Percentiles rank a stretch among this genome's conserved stretches.
Evolutionary conservation across 2,329 filamentous ascomycete genomes (phyloP).

Genomic region (Aspergillus caelatus): DNA sequence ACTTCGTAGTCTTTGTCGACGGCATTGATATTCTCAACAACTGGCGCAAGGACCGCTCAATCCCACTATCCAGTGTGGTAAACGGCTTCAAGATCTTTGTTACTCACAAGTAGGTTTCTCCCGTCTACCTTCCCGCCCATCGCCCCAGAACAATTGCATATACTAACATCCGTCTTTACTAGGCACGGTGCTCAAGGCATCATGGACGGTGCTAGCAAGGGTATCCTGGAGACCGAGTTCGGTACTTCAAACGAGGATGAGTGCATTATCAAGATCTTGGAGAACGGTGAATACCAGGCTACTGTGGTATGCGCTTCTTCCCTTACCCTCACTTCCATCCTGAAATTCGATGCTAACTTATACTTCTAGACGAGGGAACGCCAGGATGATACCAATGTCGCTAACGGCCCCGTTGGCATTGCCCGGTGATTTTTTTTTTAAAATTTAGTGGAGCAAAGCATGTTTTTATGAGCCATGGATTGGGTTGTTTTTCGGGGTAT

Average conservation of each 20-base stretch:
- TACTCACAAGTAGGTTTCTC: conserved; percentile 75
- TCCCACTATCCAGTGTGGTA: conserved; percentile 82
- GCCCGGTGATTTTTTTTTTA: conserved; percentile 4
- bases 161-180: background rate
- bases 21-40: conserved; percentile 66
- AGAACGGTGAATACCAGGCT: conserved; percentile 71
- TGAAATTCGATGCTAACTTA: background rate
- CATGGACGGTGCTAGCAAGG: conserved; percentile 74
- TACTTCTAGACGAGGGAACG: conserved; percentile 31
- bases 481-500: background rate
- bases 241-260: conserved; percentile 79
- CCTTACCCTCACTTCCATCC: too few relatives aligned
- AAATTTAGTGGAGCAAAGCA: background rate
- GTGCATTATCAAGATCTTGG: conserved; percentile 77
- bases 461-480: background rate
- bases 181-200: conserved; percentile 83
- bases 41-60: conserved; percentile 78
- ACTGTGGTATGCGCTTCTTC: conserved; percentile 50
- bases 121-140: background rate
- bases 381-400: conserved; percentile 34
- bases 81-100: conserved; percentile 87
- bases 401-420: conserved; percentile 5
- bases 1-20: conserved; percentile 64
- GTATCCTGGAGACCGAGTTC: conserved; percentile 80
- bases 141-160: background rate